Base-by-base conservation (phyloP, 169 alveolate genomes). In the Theileria orientalis region DNA sequence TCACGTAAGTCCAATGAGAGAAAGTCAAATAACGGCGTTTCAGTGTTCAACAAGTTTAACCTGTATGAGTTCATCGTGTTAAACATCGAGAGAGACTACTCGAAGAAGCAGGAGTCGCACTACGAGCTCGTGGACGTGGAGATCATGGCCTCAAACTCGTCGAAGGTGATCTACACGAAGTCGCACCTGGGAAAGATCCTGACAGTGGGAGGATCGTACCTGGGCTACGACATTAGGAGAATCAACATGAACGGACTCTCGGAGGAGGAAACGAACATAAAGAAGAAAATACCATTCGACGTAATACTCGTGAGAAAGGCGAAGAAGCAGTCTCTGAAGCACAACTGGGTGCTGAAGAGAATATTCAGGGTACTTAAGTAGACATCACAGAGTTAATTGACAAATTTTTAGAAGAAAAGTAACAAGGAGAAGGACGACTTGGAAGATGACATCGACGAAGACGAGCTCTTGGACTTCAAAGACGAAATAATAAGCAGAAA, bases 101-200 rank as follows among this genome's bases (percentile, higher is more conserved):
- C 44, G 9, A 41, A 44, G 60, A 79, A 71, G 49, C 2, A 16
- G 8, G 72, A 72, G 51, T 66, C 83, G 6, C 29, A 25, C 27
- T 79, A 72, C 61, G 87, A 70, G 71, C 87, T 79, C 30, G 87
- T 79, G 23, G 87, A 79, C 62, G 84, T 79, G 5, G 87, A 79
- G 54, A 29, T 79, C 44, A 79, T 79, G 83, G 79, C 87, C 1
- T 71, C 61, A 30, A 72, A 72, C 83, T 59, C 84, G 27, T 71
- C 84, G 1, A 72, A 69, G 14, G 72, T 79, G 1, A 79, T 79
- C 3, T 79, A 72, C 68, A 79, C 87, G 49, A 79, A 70, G 63
- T 71, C 84, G 76, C 87, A 79, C 52, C 78, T 79, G 54, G 87
- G 87, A 21, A 60, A 72, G 54, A 23, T 49, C 1, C 54, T 79